Evolutionary conservation across 306 rosid genomes (phyloP).

Genomic region (Acacia confusa): DNA sequence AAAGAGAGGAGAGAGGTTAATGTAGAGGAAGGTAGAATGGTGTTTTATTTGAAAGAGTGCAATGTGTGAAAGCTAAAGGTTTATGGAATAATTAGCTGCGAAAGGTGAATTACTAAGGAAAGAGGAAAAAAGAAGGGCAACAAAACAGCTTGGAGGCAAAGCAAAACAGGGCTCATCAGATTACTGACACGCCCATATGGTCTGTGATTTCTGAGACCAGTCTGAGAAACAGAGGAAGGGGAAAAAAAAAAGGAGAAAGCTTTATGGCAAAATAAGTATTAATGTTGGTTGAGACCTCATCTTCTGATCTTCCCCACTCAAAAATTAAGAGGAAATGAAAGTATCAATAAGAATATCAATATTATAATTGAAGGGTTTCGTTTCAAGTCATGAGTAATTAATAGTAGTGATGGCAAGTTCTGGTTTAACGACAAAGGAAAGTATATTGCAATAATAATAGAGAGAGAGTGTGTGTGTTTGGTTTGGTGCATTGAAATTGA

Average conservation of each 20-base stretch:
- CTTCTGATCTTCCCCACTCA: neutral
- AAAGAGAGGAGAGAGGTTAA: neutral
- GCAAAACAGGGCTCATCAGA: conserved; percentile 8
- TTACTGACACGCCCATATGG: conserved; percentile 26
- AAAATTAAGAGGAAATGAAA: neutral
- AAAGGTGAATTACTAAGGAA: conserved; percentile 14
- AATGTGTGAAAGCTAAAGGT: neutral
- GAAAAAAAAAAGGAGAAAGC: neutral
- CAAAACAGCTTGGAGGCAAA: conserved; percentile 29
- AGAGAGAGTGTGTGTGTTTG: neutral
- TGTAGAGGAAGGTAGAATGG: neutral
- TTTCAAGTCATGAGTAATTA: neutral
- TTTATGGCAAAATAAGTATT: neutral
- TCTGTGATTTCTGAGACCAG: neutral
- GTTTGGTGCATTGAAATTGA: neutral
- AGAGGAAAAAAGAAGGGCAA: neutral
- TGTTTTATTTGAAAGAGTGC: neutral
- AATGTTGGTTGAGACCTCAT: neutral
- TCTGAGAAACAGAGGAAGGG: neutral
- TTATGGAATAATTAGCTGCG: conserved; percentile 1
- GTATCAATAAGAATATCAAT: neutral
- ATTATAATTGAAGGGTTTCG: neutral
- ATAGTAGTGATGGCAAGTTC: neutral
- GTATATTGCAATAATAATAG: neutral
- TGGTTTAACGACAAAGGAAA: neutral